Conservation (phyloP, 108 stramenopile genomes). For the Cyclotella atomus region DNA sequence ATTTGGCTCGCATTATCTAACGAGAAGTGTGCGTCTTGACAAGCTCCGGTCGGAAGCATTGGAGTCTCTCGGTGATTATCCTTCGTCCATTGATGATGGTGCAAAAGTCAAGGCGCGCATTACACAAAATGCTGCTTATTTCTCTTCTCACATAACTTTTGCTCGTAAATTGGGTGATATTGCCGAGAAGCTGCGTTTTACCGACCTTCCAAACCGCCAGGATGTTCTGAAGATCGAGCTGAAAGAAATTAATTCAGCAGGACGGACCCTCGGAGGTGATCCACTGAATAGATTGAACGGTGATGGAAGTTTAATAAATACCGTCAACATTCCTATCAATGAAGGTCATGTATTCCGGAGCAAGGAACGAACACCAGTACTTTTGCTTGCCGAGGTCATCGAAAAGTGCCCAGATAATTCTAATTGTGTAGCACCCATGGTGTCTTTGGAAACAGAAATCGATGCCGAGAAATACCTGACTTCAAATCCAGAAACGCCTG, state of each 20-base stretch:
- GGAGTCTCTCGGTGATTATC: slow-evolving; percentile 37
- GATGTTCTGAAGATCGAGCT: slow-evolving; percentile 58
- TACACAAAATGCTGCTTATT: slow-evolving; percentile 84
- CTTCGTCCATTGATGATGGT: slow-evolving; percentile 32
- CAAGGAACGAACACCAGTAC: slow-evolving; percentile 88
- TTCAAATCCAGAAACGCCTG: neutral
- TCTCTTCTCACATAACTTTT: slow-evolving; percentile 79
- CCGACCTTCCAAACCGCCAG: slow-evolving; percentile 61
- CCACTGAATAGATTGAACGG: slow-evolving; percentile 64
- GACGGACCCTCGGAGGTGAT: slow-evolving; percentile 79
- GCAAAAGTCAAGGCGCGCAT: slow-evolving; percentile 59
- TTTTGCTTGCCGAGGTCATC: slow-evolving; percentile 73
- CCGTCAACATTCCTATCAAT: slow-evolving; percentile 70
- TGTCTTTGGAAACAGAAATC: neutral
- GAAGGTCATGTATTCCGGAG: slow-evolving; percentile 93
- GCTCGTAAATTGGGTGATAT: slow-evolving; percentile 82
- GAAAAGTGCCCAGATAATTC: slow-evolving; percentile 17
- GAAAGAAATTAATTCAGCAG: slow-evolving; percentile 70
- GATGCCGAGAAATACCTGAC: no score
- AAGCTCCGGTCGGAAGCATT: slow-evolving; percentile 49
- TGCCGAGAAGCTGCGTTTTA: slow-evolving; percentile 78
- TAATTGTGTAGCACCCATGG: neutral
- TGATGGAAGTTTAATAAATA: slow-evolving; percentile 46
- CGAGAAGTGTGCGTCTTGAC: slow-evolving; percentile 70
- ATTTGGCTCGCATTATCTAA: slow-evolving; percentile 57